Evolutionary conservation across 2,329 filamentous ascomycete species (phyloP).

Genomic region (Pseudogymnoascus destructans): DNA sequence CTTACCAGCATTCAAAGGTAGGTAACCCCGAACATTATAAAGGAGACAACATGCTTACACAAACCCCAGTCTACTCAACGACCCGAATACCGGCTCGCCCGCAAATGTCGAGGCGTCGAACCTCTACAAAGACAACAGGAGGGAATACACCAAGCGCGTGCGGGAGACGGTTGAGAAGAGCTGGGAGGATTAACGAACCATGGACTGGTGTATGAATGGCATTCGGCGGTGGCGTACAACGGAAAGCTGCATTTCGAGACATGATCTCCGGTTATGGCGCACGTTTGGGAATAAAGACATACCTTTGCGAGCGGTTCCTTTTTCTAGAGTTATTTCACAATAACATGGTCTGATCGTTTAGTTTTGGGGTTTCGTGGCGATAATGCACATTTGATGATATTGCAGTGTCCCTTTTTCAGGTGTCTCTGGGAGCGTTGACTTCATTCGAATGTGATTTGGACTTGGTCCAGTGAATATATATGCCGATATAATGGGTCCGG

Average conservation of each 20-base stretch:
- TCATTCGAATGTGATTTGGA: background rate
- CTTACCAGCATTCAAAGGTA: slow-evolving; percentile 96
- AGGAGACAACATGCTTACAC: background rate
- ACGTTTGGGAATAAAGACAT: slow-evolving; percentile 6
- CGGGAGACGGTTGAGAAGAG: slow-evolving; percentile 97
- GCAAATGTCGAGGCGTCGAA: slow-evolving; percentile 98
- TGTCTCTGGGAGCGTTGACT: background rate
- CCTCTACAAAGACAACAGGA: slow-evolving; percentile 93
- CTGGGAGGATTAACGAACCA: slow-evolving; percentile 65
- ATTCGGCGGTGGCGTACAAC: slow-evolving; percentile 8
- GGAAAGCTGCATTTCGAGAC: slow-evolving; percentile 7
- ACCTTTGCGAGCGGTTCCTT: slow-evolving; percentile 3
- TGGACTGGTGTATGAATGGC: background rate
- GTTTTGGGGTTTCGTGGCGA: background rate
- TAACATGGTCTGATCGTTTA: slow-evolving; percentile 4
- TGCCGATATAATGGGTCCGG: background rate
- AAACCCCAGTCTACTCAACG: slow-evolving; percentile 66
- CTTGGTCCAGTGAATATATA: background rate
- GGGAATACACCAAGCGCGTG: slow-evolving; percentile 91
- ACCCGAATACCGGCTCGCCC: slow-evolving; percentile 95
- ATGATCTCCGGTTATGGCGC: slow-evolving; percentile 7
- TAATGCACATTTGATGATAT: slow-evolving; percentile 2
- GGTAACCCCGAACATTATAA: slow-evolving; percentile 12
- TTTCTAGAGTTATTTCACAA: slow-evolving; percentile 8
- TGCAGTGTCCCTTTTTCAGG: background rate